phyloP scores from a whole-genome alignment of 2,329 filamentous ascomycete genomes.

The Apiospora hydei region DNA sequence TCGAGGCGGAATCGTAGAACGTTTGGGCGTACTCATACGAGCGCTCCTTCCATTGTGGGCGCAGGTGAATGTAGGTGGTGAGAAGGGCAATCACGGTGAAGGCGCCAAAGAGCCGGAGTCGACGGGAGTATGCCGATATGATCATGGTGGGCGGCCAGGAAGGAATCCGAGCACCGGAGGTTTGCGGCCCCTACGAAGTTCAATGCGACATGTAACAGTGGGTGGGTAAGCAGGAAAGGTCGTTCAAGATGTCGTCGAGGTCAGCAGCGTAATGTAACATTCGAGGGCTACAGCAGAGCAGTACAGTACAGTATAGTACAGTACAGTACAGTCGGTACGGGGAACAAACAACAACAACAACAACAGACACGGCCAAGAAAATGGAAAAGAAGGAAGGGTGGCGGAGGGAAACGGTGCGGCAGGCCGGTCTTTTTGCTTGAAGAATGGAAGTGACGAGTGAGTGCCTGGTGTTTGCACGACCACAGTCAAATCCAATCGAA shows the following conservation, averaged over 20 bases:
- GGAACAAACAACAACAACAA: neutral
- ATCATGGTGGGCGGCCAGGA: conserved; percentile 35
- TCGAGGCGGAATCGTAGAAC: conserved; percentile 39
- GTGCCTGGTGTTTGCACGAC: conserved; percentile 18
- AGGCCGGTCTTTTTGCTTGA: neutral
- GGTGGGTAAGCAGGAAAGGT: neutral
- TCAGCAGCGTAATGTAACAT: neutral
- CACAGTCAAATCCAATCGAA: neutral
- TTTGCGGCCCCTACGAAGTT: conserved; percentile 7
- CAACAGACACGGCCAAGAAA: conserved; percentile 1
- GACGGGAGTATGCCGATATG: conserved; percentile 39
- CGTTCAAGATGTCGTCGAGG: neutral
- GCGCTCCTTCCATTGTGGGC: conserved; percentile 36
- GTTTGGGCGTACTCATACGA: conserved; percentile 40
- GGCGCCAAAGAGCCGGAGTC: conserved; percentile 38
- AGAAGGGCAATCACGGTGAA: conserved; percentile 36
- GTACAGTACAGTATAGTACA: neutral
- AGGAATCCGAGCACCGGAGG: conserved; percentile 18
- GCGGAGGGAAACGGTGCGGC: conserved; percentile 1
- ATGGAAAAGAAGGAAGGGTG: neutral
- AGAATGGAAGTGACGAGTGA: conserved; percentile 12
- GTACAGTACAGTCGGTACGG: neutral
- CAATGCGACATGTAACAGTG: conserved; percentile 13
- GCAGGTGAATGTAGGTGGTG: conserved; percentile 37
- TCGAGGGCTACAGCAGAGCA: neutral